Percentiles rank a stretch among this genome's conserved stretches.
Conservation (phyloP, 495 filamentous ascomycete species). For the Darksidea phi region DNA sequence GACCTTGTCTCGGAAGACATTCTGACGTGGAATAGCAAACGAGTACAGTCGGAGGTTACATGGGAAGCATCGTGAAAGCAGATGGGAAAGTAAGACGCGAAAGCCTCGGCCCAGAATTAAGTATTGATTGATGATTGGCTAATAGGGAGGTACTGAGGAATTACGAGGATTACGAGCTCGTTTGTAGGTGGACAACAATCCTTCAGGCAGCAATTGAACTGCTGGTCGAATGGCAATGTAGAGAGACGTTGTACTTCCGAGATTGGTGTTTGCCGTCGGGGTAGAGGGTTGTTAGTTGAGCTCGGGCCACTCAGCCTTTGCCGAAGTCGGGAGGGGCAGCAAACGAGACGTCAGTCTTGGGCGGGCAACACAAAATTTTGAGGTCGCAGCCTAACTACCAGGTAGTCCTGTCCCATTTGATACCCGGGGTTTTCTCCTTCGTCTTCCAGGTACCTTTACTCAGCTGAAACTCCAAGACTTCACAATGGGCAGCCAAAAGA, state of each 20-base stretch:
- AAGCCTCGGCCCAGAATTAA: slow-evolving; percentile 5
- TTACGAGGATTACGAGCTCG: background rate
- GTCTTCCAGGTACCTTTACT: background rate
- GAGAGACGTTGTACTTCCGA: background rate
- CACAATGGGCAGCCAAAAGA: slow-evolving; percentile 29
- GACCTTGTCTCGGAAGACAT: slow-evolving; percentile 25
- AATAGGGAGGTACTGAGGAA: background rate
- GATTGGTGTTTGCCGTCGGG: background rate
- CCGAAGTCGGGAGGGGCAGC: slow-evolving; percentile 21
- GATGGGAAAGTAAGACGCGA: background rate
- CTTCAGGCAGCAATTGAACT: background rate
- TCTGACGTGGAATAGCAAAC: background rate
- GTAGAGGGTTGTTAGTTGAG: too few relatives aligned
- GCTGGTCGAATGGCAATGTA: background rate
- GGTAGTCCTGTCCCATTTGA: too few relatives aligned
- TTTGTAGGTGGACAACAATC: background rate
- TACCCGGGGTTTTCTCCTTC: background rate
- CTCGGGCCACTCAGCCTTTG: slow-evolving; percentile 4
- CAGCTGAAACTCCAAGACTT: background rate
- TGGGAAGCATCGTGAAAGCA: too few relatives aligned
- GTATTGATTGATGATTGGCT: slow-evolving; percentile 11
- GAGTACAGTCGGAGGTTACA: too few relatives aligned
- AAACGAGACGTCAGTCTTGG: background rate
- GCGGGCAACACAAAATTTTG: background rate
- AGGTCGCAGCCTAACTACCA: background rate